phyloP scores from a whole-genome alignment of 2,329 filamentous ascomycete species.

The Colletotrichum tropicicola region DNA sequence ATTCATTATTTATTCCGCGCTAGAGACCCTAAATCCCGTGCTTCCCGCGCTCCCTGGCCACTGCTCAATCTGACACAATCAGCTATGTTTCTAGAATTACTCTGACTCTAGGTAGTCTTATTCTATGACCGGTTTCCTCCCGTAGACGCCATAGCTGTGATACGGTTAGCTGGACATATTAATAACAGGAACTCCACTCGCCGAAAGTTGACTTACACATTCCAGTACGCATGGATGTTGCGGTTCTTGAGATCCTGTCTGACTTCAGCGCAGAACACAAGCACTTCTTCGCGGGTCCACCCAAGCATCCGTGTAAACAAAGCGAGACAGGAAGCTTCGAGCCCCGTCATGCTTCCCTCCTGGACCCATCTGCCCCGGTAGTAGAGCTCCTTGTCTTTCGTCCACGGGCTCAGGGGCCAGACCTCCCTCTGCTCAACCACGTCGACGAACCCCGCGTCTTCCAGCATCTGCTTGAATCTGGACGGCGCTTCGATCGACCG shows the following conservation, averaged over 20 bases:
- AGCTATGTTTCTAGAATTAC: too few relatives aligned
- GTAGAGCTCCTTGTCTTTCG: conserved; percentile 52
- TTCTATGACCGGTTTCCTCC: conserved; percentile 12
- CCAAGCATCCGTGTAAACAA: conserved; percentile 40
- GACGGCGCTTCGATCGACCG: conserved; percentile 46
- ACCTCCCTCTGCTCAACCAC: conserved; percentile 56
- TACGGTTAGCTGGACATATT: background rate
- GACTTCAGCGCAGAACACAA: conserved; percentile 38
- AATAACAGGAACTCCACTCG: too few relatives aligned
- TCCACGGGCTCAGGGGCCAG: conserved; percentile 56
- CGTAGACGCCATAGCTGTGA: conserved; percentile 15
- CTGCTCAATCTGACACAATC: too few relatives aligned
- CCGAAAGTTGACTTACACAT: conserved; percentile 1
- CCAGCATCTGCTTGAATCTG: conserved; percentile 46
- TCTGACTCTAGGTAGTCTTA: too few relatives aligned
- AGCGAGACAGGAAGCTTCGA: conserved; percentile 42
- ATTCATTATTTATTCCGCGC: too few relatives aligned
- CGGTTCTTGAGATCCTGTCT: conserved; percentile 40
- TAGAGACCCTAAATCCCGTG: too few relatives aligned
- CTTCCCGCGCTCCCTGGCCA: too few relatives aligned
- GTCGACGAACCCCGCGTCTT: conserved; percentile 61
- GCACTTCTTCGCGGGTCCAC: conserved; percentile 40
- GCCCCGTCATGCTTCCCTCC: conserved; percentile 22
- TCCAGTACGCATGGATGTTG: conserved; percentile 42
- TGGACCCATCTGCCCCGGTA: conserved; percentile 40